phyloP scores from a whole-genome alignment of 768 basidiomycete genomes.

The Zangia roseola region DNA sequence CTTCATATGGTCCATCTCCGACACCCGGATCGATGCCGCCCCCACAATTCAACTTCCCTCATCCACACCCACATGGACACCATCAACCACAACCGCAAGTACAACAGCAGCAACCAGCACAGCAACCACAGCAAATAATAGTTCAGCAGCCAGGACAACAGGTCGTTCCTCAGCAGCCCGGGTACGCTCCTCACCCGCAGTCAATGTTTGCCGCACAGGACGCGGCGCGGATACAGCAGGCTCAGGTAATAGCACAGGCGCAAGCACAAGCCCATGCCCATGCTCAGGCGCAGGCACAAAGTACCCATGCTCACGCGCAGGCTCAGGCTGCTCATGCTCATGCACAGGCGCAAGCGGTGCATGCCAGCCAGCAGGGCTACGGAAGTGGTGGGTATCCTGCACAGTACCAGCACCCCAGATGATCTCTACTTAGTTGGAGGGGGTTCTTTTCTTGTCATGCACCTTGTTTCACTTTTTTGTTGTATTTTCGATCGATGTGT shows the following conservation, averaged over 20 bases:
- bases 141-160: slow-evolving; percentile 38
- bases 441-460: not conserved
- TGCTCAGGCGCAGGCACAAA: slow-evolving; percentile 44
- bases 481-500: slow-evolving; percentile 6
- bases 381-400: slow-evolving; percentile 26
- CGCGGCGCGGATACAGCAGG: slow-evolving; percentile 39
- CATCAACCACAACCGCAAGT: slow-evolving; percentile 44
- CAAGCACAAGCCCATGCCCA: slow-evolving; percentile 41
- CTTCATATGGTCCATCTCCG: slow-evolving; percentile 32
- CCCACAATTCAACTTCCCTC: slow-evolving; percentile 66
- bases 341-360: slow-evolving; percentile 35
- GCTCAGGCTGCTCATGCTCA: slow-evolving; percentile 42
- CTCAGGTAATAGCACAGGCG: slow-evolving; percentile 41
- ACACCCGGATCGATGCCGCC: slow-evolving; percentile 62
- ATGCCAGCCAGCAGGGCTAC: slow-evolving; percentile 31
- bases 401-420: slow-evolving; percentile 34
- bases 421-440: not conserved
- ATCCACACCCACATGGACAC: slow-evolving; percentile 50
- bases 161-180: slow-evolving; percentile 35
- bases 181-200: slow-evolving; percentile 34
- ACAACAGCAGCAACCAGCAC: slow-evolving; percentile 48
- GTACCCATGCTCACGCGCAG: too few relatives aligned
- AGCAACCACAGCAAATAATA: slow-evolving; percentile 39
- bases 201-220: slow-evolving; percentile 33
- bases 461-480: slow-evolving; percentile 10